Conservation (phyloP, 768 basidiomycete species). For the Grammothele lineata region DNA sequence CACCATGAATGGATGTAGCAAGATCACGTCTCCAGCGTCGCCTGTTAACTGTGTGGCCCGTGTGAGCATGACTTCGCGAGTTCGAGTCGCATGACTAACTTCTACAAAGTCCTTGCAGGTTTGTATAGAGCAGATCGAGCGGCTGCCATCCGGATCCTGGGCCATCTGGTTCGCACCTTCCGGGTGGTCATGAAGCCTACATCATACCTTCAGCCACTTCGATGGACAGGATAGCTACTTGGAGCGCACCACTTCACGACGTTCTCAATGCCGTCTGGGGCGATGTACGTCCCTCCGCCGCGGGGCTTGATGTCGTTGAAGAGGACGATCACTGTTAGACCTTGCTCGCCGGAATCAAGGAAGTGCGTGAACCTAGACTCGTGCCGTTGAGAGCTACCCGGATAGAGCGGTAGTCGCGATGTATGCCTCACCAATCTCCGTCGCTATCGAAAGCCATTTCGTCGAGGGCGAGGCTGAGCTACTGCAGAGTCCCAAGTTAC, state of each 20-base stretch:
- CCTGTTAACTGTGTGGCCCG: conserved; percentile 28
- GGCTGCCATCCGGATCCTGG: conserved; percentile 19
- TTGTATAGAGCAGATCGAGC: conserved; percentile 15
- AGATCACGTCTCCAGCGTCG: conserved; percentile 33
- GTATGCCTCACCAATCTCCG: conserved; percentile 28
- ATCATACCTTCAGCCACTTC: too few relatives aligned
- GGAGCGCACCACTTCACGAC: conserved; percentile 17
- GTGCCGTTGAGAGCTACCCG: too few relatives aligned
- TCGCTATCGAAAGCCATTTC: conserved; percentile 12
- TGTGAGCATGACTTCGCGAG: too few relatives aligned
- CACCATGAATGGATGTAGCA: conserved; percentile 35
- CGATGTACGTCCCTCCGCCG: conserved; percentile 34
- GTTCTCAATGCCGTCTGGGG: conserved; percentile 31
- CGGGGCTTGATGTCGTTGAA: conserved; percentile 31
- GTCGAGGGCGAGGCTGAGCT: too few relatives aligned
- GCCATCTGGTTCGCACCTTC: conserved; percentile 16
- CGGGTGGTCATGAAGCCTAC: conserved; percentile 20
- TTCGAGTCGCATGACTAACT: too few relatives aligned
- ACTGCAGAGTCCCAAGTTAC: too few relatives aligned
- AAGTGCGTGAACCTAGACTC: conserved; percentile 28
- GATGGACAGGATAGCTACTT: too few relatives aligned
- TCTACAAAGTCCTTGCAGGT: conserved; percentile 23
- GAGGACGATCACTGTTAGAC: conserved; percentile 31
- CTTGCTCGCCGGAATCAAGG: conserved; percentile 38
- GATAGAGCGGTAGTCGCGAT: too few relatives aligned